Base-by-base conservation (phyloP, 2,329 filamentous ascomycete genomes). In the Fusarium equiseti region DNA sequence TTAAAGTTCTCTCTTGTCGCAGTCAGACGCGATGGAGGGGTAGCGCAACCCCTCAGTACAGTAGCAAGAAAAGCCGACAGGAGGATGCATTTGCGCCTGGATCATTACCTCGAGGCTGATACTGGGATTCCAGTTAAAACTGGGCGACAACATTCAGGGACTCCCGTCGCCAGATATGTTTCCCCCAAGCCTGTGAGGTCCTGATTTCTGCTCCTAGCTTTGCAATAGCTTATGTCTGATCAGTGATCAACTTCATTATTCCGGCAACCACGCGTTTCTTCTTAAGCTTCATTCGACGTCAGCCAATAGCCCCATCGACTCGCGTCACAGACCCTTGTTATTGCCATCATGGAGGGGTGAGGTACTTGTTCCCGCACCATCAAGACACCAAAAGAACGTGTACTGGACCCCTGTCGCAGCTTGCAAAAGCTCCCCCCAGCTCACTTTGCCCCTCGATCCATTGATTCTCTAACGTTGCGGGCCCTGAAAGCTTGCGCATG, bases 261-360 rank as follows among this genome's bases (percentile, higher is more conserved):
- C 60, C 38, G 40, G 32, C 59, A 42, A 38, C 31, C 59, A 65
- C 51, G 44, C 62, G 60, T 51, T 50, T 57, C 35, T 62, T 61
- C 58, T 62, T 55, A 68, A 65, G 66, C 63, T 73, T 73, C 59
- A 42, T 71, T 73, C 59, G 58, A 71, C 53, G 32, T 49, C 56
- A 59, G 38, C 56, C 69, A 54, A 58, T 63, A 46, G 57, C 35
- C 49, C 50, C 51, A 56, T 67, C 54, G 49, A 60, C 55, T 68
- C 38, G 57, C 72, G 73, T 75, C 63, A 59, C 73, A 73, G 58
- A 75, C 73, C 73, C 73, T 57, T 72, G 72, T 38, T 55, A 40
- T 52, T 48, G 31, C 49, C 16, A 50, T 40, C 32, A 70, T 71
- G 62, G 67, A 73, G 70, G 68, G 71, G 68, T 35, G 61, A 62